phyloP scores from a whole-genome alignment of 78 protist genomes.

The Dictyostelium brefeldianum region DNA sequence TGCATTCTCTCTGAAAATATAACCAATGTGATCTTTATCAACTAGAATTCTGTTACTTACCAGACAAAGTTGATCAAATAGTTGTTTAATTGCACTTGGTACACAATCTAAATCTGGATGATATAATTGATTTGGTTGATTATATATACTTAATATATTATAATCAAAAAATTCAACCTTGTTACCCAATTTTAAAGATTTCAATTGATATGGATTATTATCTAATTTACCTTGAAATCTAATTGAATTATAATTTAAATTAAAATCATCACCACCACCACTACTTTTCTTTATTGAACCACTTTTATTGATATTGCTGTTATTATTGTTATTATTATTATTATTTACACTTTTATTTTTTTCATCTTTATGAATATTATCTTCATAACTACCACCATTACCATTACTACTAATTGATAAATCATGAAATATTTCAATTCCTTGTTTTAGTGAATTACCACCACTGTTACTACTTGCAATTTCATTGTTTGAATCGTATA shows the following conservation, averaged over 20 bases:
- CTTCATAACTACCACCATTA: not conserved
- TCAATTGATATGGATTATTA: slow-evolving; percentile 29
- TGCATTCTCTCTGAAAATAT: slow-evolving; percentile 41
- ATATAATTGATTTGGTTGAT: slow-evolving; percentile 3
- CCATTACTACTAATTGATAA: not conserved
- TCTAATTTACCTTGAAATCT: slow-evolving; percentile 12
- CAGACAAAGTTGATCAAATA: slow-evolving; percentile 29
- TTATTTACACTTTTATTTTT: slow-evolving; percentile 6
- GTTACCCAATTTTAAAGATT: slow-evolving; percentile 14
- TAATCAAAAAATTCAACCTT: not conserved
- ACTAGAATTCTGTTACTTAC: slow-evolving; percentile 7
- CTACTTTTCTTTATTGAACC: not conserved
- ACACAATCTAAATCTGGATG: slow-evolving; percentile 5
- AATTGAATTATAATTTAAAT: not conserved
- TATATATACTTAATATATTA: not conserved
- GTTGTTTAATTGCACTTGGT: slow-evolving; percentile 24
- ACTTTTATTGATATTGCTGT: not conserved
- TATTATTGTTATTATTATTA: not conserved
- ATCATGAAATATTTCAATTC: not conserved
- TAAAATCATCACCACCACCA: not conserved
- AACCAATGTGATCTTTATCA: slow-evolving; percentile 19
- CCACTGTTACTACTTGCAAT: not conserved
- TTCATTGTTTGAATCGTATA: slow-evolving; percentile 2
- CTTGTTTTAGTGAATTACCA: not conserved
- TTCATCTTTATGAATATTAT: not conserved